Evolutionary conservation across 192 early-diverging fungal genomes (phyloP).

Genomic region (Polychytrium aggregatum): DNA sequence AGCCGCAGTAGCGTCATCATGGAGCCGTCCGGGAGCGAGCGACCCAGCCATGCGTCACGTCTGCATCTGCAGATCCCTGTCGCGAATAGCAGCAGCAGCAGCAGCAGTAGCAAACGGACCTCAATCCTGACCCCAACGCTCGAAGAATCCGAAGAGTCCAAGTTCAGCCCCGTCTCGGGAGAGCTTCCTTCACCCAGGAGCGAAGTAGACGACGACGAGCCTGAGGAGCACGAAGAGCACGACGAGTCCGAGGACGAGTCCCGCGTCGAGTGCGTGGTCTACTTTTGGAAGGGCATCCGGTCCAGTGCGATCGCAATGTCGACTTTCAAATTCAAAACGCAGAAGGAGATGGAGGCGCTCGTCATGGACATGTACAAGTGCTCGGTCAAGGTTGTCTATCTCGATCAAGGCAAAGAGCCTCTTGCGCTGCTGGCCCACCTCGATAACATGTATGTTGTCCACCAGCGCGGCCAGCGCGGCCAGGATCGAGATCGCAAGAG

Average conservation of each 20-base stretch:
- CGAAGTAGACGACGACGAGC: background rate
- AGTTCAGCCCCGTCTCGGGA: background rate
- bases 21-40: no score
- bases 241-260: background rate
- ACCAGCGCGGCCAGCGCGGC: background rate
- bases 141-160: no score
- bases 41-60: no score
- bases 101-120: no score
- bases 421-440: constrained; percentile 38
- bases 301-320: constrained; percentile 26
- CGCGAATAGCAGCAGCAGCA: no score
- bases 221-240: background rate
- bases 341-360: constrained; percentile 31
- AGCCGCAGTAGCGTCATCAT: background rate
- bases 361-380: constrained; percentile 33
- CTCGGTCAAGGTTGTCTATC: constrained; percentile 16
- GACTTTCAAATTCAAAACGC: constrained; percentile 36
- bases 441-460: constrained; percentile 23
- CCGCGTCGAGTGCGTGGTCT: constrained; percentile 37
- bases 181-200: no score
- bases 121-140: background rate
- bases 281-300: constrained; percentile 36
- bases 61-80: no score
- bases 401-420: constrained; percentile 35
- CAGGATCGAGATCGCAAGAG: background rate